Evolutionary conservation across 495 filamentous ascomycete species (phyloP).

Genomic region (Neurospora sp.): DNA sequence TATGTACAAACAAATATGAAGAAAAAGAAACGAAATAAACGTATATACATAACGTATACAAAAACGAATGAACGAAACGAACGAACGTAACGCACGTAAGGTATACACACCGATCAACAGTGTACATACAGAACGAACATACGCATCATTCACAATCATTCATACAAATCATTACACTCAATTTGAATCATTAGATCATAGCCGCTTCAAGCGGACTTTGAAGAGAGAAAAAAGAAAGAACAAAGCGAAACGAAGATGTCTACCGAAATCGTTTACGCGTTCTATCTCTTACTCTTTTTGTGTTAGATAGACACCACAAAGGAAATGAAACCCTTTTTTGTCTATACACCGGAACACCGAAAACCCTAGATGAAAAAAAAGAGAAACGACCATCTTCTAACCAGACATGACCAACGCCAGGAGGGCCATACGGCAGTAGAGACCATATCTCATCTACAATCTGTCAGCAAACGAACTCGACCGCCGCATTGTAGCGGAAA

Average conservation of each 20-base stretch:
- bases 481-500: background rate
- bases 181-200: conserved; percentile 4
- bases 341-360: background rate
- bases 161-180: conserved; percentile 4
- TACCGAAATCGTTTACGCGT: background rate
- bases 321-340: background rate
- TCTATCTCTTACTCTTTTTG: conserved; percentile 3
- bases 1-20: conserved; percentile 1
- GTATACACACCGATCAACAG: conserved; percentile 2
- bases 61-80: background rate
- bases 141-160: conserved; percentile 6
- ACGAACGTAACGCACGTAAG: conserved; percentile 2
- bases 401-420: conserved; percentile 79
- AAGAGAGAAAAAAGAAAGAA: conserved; percentile 3
- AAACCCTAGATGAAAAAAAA: background rate
- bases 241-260: conserved; percentile 1
- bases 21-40: conserved; percentile 2
- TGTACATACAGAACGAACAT: conserved; percentile 6
- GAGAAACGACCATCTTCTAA: conserved; percentile 7
- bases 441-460: conserved; percentile 86
- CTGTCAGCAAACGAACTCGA: conserved; percentile 29
- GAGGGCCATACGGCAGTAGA: conserved; percentile 96
- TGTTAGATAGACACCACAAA: background rate
- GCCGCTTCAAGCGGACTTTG: conserved; percentile 9
- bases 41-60: conserved; percentile 4